Percentiles rank a stretch among this genome's conserved stretches.
Conservation (phyloP, 306 rosid species). For the Sicyos edulis region DNA sequence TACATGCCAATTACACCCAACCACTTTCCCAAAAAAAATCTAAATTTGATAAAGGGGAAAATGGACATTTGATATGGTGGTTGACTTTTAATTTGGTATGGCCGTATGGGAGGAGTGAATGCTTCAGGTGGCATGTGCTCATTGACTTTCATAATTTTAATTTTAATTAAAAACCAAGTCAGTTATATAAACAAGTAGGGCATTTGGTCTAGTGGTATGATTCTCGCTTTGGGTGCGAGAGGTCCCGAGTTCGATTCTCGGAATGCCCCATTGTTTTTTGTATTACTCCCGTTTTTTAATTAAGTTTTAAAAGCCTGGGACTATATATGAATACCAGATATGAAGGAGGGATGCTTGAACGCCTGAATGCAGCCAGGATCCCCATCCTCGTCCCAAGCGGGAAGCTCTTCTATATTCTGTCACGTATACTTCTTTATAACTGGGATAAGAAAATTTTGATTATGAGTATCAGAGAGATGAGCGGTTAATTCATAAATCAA, state of each 20-base stretch:
- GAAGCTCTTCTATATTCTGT: not conserved
- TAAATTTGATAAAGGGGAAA: not conserved
- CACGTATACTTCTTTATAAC: not conserved
- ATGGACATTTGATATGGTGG: not conserved
- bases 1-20: no score
- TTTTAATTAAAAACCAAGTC: no score
- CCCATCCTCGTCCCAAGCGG: not conserved
- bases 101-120: no score
- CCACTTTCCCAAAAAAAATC: no score
- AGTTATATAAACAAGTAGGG: not conserved
- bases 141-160: no score
- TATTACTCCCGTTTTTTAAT: no score
- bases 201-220: constrained; percentile 19
- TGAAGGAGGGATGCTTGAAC: not conserved
- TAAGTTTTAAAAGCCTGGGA: not conserved
- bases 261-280: constrained; percentile 18
- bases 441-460: not conserved
- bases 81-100: not conserved
- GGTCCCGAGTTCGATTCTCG: constrained; percentile 15
- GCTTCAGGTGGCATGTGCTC: no score
- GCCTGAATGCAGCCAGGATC: not conserved
- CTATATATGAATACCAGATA: not conserved
- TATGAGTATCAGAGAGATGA: not conserved
- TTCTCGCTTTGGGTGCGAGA: constrained; percentile 15
- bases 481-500: not conserved